Evolutionary conservation across 441 rosid species (phyloP), one percentile per base, ranked within the genome.

Genomic region (Euphorbia schlechtendalii): DNA sequence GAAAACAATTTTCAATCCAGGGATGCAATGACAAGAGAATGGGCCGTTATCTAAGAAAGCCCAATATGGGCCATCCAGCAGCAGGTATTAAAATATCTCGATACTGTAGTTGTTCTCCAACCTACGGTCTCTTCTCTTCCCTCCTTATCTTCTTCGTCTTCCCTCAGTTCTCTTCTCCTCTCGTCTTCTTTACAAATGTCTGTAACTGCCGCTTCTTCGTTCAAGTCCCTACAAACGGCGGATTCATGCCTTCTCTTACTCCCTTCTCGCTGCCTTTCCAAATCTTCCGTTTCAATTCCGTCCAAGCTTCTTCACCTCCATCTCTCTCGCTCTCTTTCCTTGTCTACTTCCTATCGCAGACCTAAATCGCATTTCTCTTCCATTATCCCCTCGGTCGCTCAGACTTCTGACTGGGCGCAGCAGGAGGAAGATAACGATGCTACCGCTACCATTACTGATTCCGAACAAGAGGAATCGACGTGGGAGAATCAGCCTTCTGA

Each of bases 321-420:
- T 0, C 76, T 78, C 62, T 73, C 82, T 0, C 70, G 69, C 81
- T 74, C 81, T 22, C 72, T 71, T 45, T 78, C 75, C 38, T 21
- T 67, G 3, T 63, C 57, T 0, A 27, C 32, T 45, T 59, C 73
- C 43, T 46, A 77, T 3, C 77, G 74, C 57, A 83, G 68, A 61
- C 67, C 67, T 8, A n/a, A n/a, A n/a, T n/a, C n/a, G n/a, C n/a
- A n/a, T n/a, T n/a, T n/a, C n/a, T n/a, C n/a, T n/a, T n/a, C n/a
- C n/a, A 43, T 77, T 10, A 62, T 80, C 24, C 65, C 90, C 59
- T 80, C 76, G 20, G 87, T 82, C 5, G 74, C 85, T 34, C 80
- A 83, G 82, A 80, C 87, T 65, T 84, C 95, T 1, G 90, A 78
- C 32, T 88, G 90, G 92, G 77, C 81, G 57, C 78, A 80, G 53